These are phyloP conservation scores for Volvox reticuliferus DNA, from an alignment of 139 green algal genomes.

Conservation along the genomic window DNA sequence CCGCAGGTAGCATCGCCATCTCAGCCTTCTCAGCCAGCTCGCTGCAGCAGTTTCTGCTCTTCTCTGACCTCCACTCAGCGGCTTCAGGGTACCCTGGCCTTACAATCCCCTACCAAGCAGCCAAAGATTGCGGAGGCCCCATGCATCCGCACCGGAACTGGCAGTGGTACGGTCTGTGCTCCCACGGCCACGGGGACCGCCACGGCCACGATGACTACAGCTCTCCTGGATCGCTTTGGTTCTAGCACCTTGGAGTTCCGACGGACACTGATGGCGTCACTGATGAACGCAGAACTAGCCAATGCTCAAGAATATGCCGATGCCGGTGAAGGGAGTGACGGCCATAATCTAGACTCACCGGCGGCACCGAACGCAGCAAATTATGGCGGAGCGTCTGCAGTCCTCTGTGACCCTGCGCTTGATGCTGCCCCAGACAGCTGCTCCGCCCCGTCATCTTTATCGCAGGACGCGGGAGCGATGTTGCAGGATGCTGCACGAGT, in stretches of 20 bases:
- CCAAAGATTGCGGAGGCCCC: neutral
- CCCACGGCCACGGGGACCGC: neutral
- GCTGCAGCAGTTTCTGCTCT: neutral
- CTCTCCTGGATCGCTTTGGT: neutral
- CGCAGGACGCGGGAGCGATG: neutral
- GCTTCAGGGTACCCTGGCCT: neutral
- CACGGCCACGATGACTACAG: neutral
- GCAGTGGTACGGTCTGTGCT: neutral
- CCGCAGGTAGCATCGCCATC: neutral
- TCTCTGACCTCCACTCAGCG: neutral
- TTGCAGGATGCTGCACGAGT: neutral
- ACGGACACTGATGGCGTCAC: neutral
- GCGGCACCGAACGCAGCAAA: neutral
- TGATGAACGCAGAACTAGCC: neutral
- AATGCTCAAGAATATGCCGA: neutral
- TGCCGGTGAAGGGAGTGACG: neutral
- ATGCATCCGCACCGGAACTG: neutral
- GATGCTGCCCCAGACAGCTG: neutral
- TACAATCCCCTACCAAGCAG: neutral
- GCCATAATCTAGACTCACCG: neutral
- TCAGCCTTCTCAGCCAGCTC: neutral
- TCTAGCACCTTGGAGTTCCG: neutral
- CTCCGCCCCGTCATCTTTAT: neutral
- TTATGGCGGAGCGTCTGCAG: neutral
- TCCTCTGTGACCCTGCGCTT: neutral